Evolutionary conservation across 1,139 yeast species (phyloP).

Genomic region (Yamadazyma diddensiae): DNA sequence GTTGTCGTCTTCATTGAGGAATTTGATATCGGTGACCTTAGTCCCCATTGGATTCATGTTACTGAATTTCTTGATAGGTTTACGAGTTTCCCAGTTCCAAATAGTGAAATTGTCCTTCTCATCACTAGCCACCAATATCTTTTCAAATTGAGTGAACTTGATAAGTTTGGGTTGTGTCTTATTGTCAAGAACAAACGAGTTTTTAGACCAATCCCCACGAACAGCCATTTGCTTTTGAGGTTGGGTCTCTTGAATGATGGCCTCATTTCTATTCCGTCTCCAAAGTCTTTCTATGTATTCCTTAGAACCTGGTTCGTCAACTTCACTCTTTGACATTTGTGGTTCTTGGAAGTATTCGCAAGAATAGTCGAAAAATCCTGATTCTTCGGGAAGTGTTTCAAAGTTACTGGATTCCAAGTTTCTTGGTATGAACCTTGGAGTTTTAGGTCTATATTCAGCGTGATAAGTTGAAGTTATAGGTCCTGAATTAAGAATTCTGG

Average conservation of each 20-base stretch:
- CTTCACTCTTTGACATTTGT: slow-evolving; percentile 82
- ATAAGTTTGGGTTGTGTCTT: slow-evolving; percentile 76
- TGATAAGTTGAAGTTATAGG: slow-evolving; percentile 50
- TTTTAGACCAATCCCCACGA: slow-evolving; percentile 81
- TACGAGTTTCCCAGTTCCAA: slow-evolving; percentile 80
- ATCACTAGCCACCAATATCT: slow-evolving; percentile 75
- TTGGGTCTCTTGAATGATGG: slow-evolving; percentile 84
- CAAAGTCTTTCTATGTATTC: slow-evolving; percentile 81
- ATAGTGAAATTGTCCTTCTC: slow-evolving; percentile 81
- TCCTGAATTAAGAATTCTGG: slow-evolving; percentile 35
- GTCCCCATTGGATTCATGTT: slow-evolving; percentile 88
- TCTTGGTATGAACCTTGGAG: slow-evolving; percentile 50
- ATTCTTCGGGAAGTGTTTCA: slow-evolving; percentile 58
- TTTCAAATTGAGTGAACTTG: slow-evolving; percentile 87
- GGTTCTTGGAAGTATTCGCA: slow-evolving; percentile 96
- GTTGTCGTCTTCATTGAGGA: slow-evolving; percentile 87
- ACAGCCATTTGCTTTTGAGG: slow-evolving; percentile 82
- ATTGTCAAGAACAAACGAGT: slow-evolving; percentile 62
- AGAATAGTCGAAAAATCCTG: slow-evolving; percentile 84
- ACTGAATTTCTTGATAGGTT: slow-evolving; percentile 63
- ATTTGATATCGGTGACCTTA: slow-evolving; percentile 79
- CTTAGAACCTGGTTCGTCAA: slow-evolving; percentile 91
- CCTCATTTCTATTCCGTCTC: slow-evolving; percentile 88
- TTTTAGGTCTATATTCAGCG: slow-evolving; percentile 46
- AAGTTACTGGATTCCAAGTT: slow-evolving; percentile 24